Base-by-base conservation (phyloP, 805 yeast species). In the Candida boidinii region DNA sequence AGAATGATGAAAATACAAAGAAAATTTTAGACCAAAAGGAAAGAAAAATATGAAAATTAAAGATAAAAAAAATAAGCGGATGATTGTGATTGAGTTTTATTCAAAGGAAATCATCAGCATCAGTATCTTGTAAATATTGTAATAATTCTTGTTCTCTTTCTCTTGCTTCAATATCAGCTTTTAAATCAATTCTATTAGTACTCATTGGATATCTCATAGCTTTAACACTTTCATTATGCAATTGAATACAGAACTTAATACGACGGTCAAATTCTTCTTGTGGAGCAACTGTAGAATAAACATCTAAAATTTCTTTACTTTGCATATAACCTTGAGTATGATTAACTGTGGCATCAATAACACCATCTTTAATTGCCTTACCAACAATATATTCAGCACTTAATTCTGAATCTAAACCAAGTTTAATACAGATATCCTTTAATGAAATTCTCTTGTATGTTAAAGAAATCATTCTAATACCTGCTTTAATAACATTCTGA, bases 401-500 rank as follows among this genome's bases (percentile, higher is more conserved):
- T 51, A 92, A 88, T 63, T 92, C 99, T 30, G 88, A 79, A 49
- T 90, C 98, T 41, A 92, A 70, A 46, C 83, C 87, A 53, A 92
- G 72, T 53, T 90, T 85, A 48, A 92, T 72, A 58, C 98, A 92
- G 36, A 92, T 87, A 53, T 92, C 99, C 57, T 81, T 83, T 48
- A 92, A 70, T 4, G 96, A 84, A 39, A 92, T 92, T 54, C 76
- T 79, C 39, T 92, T 82, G 64, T 92, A 92, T 6, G 96, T 79
- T 48, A 92, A 65, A 10, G 95, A 84, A 51, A 92, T 85, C 49
- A 85, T 82, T 57, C 97, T 75, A 39, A 92, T 86, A 51, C 98
- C 99, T 1, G 99, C 88, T 62, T 90, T 92, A 60, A 92, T 92
- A 40, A 92, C 99, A 56, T 90, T 92, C 53, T 94, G 95, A 56